Evolutionary conservation across 2,329 filamentous ascomycete genomes (phyloP).

Genomic region (Pezicula radicicola): DNA sequence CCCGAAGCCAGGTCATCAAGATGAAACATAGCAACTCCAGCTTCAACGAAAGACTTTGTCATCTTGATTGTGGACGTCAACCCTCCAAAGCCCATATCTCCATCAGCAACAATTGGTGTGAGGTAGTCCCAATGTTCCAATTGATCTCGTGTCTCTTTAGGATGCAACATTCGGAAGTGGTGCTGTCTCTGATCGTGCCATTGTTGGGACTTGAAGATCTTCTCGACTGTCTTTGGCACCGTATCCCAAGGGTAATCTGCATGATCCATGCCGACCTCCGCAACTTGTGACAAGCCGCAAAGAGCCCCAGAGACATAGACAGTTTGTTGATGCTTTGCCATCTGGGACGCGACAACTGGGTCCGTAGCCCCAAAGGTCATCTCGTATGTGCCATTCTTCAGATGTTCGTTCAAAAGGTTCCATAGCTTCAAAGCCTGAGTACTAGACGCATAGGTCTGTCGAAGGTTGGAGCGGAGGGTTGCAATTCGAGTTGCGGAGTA

Average conservation of each 20-base stretch:
- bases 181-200: conserved; percentile 38
- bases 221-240: conserved; percentile 36
- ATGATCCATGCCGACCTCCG: conserved; percentile 35
- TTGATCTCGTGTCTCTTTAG: conserved; percentile 24
- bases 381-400: conserved; percentile 30
- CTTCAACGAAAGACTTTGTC: conserved; percentile 37
- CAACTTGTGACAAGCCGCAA: conserved; percentile 35
- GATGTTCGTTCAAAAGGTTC: conserved; percentile 31
- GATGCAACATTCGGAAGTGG: conserved; percentile 32
- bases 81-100: conserved; percentile 40
- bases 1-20: conserved; percentile 40
- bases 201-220: conserved; percentile 36
- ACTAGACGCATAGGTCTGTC: conserved; percentile 26
- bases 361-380: conserved; percentile 37
- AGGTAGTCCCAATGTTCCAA: conserved; percentile 37
- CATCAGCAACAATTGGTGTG: conserved; percentile 37
- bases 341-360: conserved; percentile 31
- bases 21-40: conserved; percentile 40
- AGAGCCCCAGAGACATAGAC: conserved; percentile 39
- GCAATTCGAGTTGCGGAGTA: conserved; percentile 32
- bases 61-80: conserved; percentile 38
- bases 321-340: conserved; percentile 35
- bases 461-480: conserved; percentile 28
- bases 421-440: conserved; percentile 34
- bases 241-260: conserved; percentile 41